Evolutionary conservation across 352 stramenopile genomes (phyloP).

Genomic region (Phytophthora sojae): DNA sequence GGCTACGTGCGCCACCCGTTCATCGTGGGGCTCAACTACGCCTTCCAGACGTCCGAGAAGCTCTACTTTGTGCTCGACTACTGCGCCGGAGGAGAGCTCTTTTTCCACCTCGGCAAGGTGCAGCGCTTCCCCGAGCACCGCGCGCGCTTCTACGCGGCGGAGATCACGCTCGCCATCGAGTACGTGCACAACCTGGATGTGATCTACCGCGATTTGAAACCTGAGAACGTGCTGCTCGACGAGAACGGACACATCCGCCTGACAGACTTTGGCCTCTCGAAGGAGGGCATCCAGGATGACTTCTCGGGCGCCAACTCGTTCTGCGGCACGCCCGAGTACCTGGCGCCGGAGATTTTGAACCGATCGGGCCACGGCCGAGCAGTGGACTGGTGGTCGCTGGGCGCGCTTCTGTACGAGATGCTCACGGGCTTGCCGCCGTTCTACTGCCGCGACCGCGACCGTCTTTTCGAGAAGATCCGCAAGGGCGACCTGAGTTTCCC

Average conservation of each 20-base stretch:
- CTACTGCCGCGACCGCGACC: constrained; percentile 96
- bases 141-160: constrained; percentile 97
- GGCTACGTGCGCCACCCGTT: constrained; percentile 98
- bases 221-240: constrained; percentile 98
- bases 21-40: constrained; percentile 96
- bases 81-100: constrained; percentile 96
- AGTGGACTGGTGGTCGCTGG: constrained; percentile 98
- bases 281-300: constrained; percentile 90
- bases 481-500: constrained; percentile 96
- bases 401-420: constrained; percentile 90
- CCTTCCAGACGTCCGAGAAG: constrained; percentile 97
- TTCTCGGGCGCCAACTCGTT: constrained; percentile 97
- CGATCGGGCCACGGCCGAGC: constrained; percentile 95
- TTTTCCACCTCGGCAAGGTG: constrained; percentile 93
- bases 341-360: constrained; percentile 99
- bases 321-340: constrained; percentile 98
- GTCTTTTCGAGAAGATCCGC: constrained; percentile 98
- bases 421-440: constrained; percentile 89
- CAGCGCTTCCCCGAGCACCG: constrained; percentile 95
- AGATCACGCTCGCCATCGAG: constrained; percentile 97
- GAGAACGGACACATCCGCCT: constrained; percentile 96
- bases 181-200: constrained; percentile 95
- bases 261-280: constrained; percentile 98
- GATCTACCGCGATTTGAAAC: constrained; percentile 98
- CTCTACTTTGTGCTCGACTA: constrained; percentile 99